phyloP scores from a whole-genome alignment of 352 stramenopile genomes.

The Globisporangium ultimum region DNA sequence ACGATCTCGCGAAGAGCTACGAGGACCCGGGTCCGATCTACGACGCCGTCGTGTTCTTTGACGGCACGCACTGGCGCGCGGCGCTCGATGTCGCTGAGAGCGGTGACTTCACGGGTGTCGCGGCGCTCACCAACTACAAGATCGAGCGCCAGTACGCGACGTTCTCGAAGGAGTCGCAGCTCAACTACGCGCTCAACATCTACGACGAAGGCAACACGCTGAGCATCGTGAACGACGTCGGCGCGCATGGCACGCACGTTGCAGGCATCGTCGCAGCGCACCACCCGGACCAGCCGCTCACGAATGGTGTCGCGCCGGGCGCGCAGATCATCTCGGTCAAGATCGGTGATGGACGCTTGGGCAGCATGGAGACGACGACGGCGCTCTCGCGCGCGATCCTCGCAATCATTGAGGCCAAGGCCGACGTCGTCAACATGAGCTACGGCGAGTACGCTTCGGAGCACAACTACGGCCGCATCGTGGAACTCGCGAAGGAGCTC shows the following conservation, averaged over 20 bases:
- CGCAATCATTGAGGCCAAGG: conserved; percentile 82
- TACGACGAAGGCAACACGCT: conserved; percentile 92
- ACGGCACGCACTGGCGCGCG: conserved; percentile 72
- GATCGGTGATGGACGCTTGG: conserved; percentile 93
- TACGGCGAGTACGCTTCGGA: conserved; percentile 93
- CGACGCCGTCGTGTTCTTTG: conserved; percentile 90
- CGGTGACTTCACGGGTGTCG: conserved; percentile 75
- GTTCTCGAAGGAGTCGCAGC: conserved; percentile 89
- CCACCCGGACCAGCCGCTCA: conserved; percentile 79
- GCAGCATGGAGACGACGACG: conserved; percentile 92
- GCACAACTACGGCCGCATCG: conserved; percentile 87
- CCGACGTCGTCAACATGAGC: conserved; percentile 96
- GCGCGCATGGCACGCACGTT: conserved; percentile 95
- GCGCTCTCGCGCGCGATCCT: conserved; percentile 89
- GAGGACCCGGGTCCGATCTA: conserved; percentile 92
- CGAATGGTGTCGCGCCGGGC: conserved; percentile 92
- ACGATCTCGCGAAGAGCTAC: conserved; percentile 69
- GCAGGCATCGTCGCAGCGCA: conserved; percentile 93
- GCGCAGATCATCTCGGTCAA: conserved; percentile 93
- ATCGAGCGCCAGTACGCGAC: conserved; percentile 78
- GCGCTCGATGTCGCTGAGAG: conserved; percentile 83
- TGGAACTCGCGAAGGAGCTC: conserved; percentile 88
- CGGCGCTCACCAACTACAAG: conserved; percentile 74
- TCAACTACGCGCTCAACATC: conserved; percentile 95
- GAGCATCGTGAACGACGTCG: conserved; percentile 92